Percentiles rank a stretch among this genome's conserved stretches.
phyloP scores from a whole-genome alignment of 169 alveolate species.

The Babesia ovata region DNA sequence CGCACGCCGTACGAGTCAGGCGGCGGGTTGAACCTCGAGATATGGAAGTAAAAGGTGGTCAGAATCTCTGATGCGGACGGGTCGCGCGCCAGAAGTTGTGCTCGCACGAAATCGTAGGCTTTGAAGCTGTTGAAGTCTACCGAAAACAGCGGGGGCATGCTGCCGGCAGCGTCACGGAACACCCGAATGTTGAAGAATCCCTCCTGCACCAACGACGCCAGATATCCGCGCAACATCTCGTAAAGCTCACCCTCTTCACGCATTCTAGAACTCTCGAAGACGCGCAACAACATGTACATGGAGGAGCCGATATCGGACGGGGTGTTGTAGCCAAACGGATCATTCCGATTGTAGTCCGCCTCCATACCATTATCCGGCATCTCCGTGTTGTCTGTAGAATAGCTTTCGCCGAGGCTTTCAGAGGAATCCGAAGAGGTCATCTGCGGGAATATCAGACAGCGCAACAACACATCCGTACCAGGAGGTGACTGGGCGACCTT shows the following conservation, averaged over 20 bases:
- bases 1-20: neutral
- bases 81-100: conserved; percentile 10
- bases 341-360: too few relatives aligned
- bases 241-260: neutral
- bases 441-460: neutral
- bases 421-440: neutral
- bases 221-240: neutral
- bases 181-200: neutral
- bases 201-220: conserved; percentile 19
- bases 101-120: conserved; percentile 24
- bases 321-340: too few relatives aligned
- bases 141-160: conserved; percentile 10
- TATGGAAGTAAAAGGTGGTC: conserved; percentile 25
- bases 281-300: conserved; percentile 30
- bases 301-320: neutral
- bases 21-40: conserved; percentile 5
- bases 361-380: too few relatives aligned
- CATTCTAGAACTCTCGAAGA: neutral
- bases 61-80: conserved; percentile 1
- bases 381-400: too few relatives aligned
- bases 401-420: too few relatives aligned
- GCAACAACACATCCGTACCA: neutral
- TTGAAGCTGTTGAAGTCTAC: conserved; percentile 17
- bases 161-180: conserved; percentile 3
- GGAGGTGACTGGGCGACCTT: neutral